Base-by-base conservation (phyloP, 2,329 filamentous ascomycete genomes). In the Pestalotiopsis sp. region DNA sequence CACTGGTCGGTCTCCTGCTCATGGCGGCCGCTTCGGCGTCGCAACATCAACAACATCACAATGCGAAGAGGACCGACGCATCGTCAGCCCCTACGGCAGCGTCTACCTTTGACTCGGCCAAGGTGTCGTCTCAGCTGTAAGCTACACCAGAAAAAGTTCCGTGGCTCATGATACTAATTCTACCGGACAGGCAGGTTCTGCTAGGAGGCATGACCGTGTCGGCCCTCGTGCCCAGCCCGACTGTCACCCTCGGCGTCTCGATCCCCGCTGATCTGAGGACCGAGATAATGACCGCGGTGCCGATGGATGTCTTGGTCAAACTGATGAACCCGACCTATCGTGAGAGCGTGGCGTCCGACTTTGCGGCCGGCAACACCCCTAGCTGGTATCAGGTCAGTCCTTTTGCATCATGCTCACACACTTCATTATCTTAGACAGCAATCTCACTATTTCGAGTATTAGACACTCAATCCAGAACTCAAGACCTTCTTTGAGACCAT, bases 231-330 rank as follows among this genome's bases (percentile, higher is more conserved):
- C 45, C 68, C 20, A 63, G 13, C 6, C 59, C 68, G 17, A 67
- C 68, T 1, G 45, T 56, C 14, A 69, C 68, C 2, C 58, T 64
- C 25, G 65, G 49, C 12, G 36, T 69, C 3, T 64, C 64, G 4
- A 57, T 69, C 5, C 68, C 68, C 12, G 58, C 38, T 17, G 56
- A n/a, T 14, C 39, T 69, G 17, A 41, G 60, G 13, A 38, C 27
- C 20, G 58, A 69, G 64, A 60, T 69, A 11, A 67, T 64, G 25
- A 69, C 45, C 11, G 68, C 68, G 17, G 39, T 67, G 9, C 68
- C 68, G 7, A 23, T 59, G 7, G 27, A 39, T n/a, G 36, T 69
- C 2, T 31, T 67, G 11, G 60, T 69, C 13, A 36, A 59, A n/a
- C 65, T 69, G 11, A 57, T 69, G n/a, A 67, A 69, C 17, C 39